Conservation (phyloP, 805 yeast species). For the Scheffersomyces stipitis region DNA sequence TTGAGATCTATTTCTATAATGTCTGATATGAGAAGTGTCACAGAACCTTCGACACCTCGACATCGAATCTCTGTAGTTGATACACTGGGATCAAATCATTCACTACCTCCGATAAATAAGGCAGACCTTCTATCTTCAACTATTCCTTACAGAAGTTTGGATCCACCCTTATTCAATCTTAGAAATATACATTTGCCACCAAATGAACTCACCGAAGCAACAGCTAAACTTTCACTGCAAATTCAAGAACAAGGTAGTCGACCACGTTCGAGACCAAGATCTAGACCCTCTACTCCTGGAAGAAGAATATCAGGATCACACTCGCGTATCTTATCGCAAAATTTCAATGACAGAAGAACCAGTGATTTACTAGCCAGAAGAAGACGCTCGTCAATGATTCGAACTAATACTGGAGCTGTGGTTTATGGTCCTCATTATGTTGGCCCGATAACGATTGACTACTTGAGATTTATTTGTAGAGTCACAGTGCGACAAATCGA, state of each 20-base stretch:
- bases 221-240: slow-evolving; percentile 8
- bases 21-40: no score
- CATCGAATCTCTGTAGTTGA: slow-evolving; percentile 5
- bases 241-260: background rate
- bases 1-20: no score
- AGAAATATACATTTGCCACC: slow-evolving; percentile 21
- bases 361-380: slow-evolving; percentile 12
- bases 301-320: slow-evolving; percentile 1
- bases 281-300: background rate
- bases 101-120: no score
- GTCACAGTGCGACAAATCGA: slow-evolving; percentile 22
- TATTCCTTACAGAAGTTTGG: no score
- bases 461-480: slow-evolving; percentile 33
- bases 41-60: slow-evolving; percentile 21
- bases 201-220: slow-evolving; percentile 17
- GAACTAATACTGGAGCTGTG: slow-evolving; percentile 20
- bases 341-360: slow-evolving; percentile 3
- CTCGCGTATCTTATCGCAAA: no score
- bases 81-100: background rate
- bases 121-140: no score
- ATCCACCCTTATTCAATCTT: slow-evolving; percentile 9
- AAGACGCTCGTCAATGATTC: slow-evolving; percentile 27
- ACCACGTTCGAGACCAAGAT: background rate
- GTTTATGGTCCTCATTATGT: slow-evolving; percentile 29
- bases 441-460: slow-evolving; percentile 40